Conservation (phyloP, 495 filamentous ascomycete genomes). For the Thozetella sp. region DNA sequence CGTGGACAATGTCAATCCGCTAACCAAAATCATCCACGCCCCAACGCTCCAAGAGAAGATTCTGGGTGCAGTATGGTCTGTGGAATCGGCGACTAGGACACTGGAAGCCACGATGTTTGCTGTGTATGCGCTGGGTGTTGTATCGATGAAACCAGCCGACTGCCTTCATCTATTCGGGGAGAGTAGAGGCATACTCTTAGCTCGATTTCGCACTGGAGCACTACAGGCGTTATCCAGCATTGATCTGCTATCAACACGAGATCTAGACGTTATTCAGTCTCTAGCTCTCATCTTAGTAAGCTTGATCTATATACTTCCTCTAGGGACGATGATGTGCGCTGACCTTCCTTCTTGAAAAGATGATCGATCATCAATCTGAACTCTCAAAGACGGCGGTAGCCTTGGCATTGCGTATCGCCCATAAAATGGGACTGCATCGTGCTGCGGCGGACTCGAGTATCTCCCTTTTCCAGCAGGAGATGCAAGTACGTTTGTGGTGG, state of each 20-base stretch:
- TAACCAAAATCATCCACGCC: slow-evolving; percentile 51
- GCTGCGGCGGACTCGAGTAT: slow-evolving; percentile 37
- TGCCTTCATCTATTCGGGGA: slow-evolving; percentile 40
- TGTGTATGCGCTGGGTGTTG: slow-evolving; percentile 44
- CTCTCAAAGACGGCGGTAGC: slow-evolving; percentile 6
- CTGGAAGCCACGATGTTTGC: slow-evolving; percentile 48
- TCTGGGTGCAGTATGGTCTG: slow-evolving; percentile 34
- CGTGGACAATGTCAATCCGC: slow-evolving; percentile 50
- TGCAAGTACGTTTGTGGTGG: slow-evolving; percentile 47
- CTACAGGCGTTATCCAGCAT: slow-evolving; percentile 42
- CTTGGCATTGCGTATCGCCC: slow-evolving; percentile 40
- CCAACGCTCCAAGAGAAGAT: slow-evolving; percentile 48
- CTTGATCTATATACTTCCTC: background rate
- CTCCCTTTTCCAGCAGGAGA: slow-evolving; percentile 44
- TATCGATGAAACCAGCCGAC: slow-evolving; percentile 31
- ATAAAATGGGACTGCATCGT: slow-evolving; percentile 46
- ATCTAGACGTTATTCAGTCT: slow-evolving; percentile 42
- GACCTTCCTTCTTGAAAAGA: slow-evolving; percentile 37
- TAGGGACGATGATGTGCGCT: slow-evolving; percentile 18
- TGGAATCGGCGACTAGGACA: slow-evolving; percentile 29
- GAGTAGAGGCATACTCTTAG: slow-evolving; percentile 31
- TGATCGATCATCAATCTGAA: slow-evolving; percentile 26
- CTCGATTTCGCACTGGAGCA: slow-evolving; percentile 36
- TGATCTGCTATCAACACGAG: slow-evolving; percentile 41
- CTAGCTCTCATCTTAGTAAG: slow-evolving; percentile 19